Percentiles rank a stretch among this genome's conserved stretches.
These are phyloP conservation scores for Colletotrichum sp. DNA, from an alignment of 2,329 filamentous ascomycete genomes.

Conservation along the genomic window DNA sequence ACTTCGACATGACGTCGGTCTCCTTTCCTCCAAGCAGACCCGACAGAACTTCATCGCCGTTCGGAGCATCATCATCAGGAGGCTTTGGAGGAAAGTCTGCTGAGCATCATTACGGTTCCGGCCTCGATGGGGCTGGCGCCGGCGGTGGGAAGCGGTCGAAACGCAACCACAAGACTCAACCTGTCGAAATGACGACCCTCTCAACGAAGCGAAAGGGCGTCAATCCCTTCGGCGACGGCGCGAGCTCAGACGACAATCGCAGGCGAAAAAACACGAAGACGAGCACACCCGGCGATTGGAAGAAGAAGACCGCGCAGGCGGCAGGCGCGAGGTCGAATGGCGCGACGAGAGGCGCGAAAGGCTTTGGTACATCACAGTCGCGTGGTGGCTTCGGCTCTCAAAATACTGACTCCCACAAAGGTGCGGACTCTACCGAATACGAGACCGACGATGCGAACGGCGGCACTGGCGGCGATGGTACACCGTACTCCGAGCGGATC, in stretches of 20 bases:
- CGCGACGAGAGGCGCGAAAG: slow-evolving; percentile 8
- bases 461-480: slow-evolving; percentile 19
- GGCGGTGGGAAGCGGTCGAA: slow-evolving; percentile 29
- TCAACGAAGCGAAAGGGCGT: slow-evolving; percentile 24
- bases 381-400: slow-evolving; percentile 11
- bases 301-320: slow-evolving; percentile 23
- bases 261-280: slow-evolving; percentile 24
- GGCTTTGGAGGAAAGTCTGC: neutral
- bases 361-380: slow-evolving; percentile 6
- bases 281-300: slow-evolving; percentile 18
- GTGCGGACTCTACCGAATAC: slow-evolving; percentile 3
- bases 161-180: slow-evolving; percentile 26
- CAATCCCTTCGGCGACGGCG: slow-evolving; percentile 28
- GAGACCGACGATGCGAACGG: slow-evolving; percentile 22
- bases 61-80: slow-evolving; percentile 2
- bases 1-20: slow-evolving; percentile 20
- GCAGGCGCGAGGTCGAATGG: slow-evolving; percentile 7
- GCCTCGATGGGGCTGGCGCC: slow-evolving; percentile 32
- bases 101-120: slow-evolving; percentile 27
- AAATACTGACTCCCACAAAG: neutral
- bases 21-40: slow-evolving; percentile 16
- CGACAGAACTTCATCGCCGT: neutral
- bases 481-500: slow-evolving; percentile 55
- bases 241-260: slow-evolving; percentile 23
- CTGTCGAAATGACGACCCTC: slow-evolving; percentile 30